Evolutionary conservation across 202 grass and related monocot species (phyloP).

Genomic region (Panicum hallii): DNA sequence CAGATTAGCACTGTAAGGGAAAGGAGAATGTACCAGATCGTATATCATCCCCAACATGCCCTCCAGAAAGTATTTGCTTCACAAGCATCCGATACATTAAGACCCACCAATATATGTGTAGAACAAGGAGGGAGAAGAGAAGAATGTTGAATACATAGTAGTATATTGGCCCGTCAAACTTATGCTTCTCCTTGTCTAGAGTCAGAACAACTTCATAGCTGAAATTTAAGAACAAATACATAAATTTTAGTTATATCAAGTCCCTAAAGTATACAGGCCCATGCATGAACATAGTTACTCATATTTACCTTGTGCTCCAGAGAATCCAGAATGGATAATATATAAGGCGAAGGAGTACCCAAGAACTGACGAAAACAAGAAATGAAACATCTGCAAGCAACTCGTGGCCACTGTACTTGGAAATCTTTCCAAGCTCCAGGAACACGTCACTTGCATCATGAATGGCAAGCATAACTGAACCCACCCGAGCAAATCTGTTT

Average conservation of each 20-base stretch:
- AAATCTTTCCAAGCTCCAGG: conserved; percentile 73
- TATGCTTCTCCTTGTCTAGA: conserved; percentile 81
- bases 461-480: conserved; percentile 77
- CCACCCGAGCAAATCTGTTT: conserved; percentile 72
- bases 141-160: conserved; percentile 91
- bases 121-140: conserved; percentile 78
- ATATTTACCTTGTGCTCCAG: conserved; percentile 77
- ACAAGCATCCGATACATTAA: conserved; percentile 75
- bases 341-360: conserved; percentile 66
- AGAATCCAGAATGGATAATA: conserved; percentile 84
- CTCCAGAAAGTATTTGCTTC: conserved; percentile 63
- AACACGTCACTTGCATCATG: conserved; percentile 83
- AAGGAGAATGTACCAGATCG: conserved; percentile 68
- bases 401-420: conserved; percentile 60
- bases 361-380: conserved; percentile 64
- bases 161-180: conserved; percentile 82
- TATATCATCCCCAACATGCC: conserved; percentile 80
- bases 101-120: conserved; percentile 80
- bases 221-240: conserved; percentile 40
- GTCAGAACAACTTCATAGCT: conserved; percentile 77
- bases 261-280: conserved; percentile 4
- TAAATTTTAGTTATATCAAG: conserved; percentile 36
- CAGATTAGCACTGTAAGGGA: conserved; percentile 30
- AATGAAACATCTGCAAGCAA: conserved; percentile 67
- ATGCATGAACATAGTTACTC: conserved; percentile 28